These are phyloP conservation scores for Candida takata DNA, from an alignment of 805 yeast genomes.

Conservation along the genomic window DNA sequence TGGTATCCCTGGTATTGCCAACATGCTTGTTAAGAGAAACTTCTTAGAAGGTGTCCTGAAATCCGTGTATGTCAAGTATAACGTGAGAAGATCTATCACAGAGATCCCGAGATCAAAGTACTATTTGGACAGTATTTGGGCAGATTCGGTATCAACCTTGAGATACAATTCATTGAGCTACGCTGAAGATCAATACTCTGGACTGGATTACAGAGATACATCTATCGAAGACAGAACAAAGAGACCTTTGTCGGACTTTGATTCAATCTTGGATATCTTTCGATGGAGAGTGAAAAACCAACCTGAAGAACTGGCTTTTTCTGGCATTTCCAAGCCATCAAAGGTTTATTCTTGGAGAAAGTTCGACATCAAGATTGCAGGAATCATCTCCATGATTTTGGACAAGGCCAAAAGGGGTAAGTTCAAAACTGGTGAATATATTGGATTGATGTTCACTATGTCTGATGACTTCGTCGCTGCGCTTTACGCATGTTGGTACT, in stretches of 20 bases:
- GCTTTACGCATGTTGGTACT: slow-evolving; percentile 75
- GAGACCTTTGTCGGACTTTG: slow-evolving; percentile 67
- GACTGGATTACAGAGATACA: slow-evolving; percentile 70
- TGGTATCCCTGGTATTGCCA: slow-evolving; percentile 90
- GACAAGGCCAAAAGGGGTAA: slow-evolving; percentile 65
- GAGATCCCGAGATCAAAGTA: slow-evolving; percentile 72
- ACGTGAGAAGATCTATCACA: slow-evolving; percentile 53
- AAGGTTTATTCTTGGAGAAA: slow-evolving; percentile 71
- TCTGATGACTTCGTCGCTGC: slow-evolving; percentile 83
- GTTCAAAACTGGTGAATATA: slow-evolving; percentile 61
- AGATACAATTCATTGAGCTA: slow-evolving; percentile 54
- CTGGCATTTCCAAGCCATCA: slow-evolving; percentile 33
- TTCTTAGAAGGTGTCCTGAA: slow-evolving; percentile 73
- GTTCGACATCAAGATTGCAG: slow-evolving; percentile 68
- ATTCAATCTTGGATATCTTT: slow-evolving; percentile 62
- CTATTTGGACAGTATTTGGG: slow-evolving; percentile 77
- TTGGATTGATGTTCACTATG: slow-evolving; percentile 76
- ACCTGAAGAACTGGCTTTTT: slow-evolving; percentile 75
- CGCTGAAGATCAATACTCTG: slow-evolving; percentile 68
- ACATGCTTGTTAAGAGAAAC: slow-evolving; percentile 71
- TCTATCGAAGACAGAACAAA: slow-evolving; percentile 74
- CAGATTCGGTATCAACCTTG: slow-evolving; percentile 46
- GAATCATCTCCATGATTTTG: slow-evolving; percentile 64
- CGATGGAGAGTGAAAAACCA: slow-evolving; percentile 71
- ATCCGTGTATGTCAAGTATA: slow-evolving; percentile 79